These are phyloP conservation scores for Phialophora chinensis DNA, from an alignment of 2,329 filamentous ascomycete species.

Conservation along the genomic window DNA sequence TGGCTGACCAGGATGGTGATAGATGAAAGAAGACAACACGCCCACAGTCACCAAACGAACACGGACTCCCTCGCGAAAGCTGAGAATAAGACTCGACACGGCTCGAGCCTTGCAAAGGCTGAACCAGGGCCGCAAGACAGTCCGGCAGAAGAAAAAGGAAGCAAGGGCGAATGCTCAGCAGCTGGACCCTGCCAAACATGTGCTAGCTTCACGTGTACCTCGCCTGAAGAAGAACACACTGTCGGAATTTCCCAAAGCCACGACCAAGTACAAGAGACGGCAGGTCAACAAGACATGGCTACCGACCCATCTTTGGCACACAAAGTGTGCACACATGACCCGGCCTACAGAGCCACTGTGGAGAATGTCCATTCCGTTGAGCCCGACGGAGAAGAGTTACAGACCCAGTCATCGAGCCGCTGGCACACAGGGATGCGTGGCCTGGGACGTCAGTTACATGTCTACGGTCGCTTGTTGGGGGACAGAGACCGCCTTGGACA, in stretches of 20 bases:
- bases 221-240: slow-evolving; percentile 74
- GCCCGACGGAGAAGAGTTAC: slow-evolving; percentile 88
- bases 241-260: slow-evolving; percentile 66
- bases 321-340: slow-evolving; percentile 90
- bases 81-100: slow-evolving; percentile 71
- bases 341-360: slow-evolving; percentile 78
- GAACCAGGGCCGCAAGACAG: slow-evolving; percentile 54
- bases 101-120: slow-evolving; percentile 73
- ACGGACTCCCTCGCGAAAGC: slow-evolving; percentile 52
- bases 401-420: slow-evolving; percentile 82
- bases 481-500: slow-evolving; percentile 65
- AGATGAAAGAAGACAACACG: slow-evolving; percentile 91
- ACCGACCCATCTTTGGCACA: slow-evolving; percentile 91
- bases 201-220: slow-evolving; percentile 50
- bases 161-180: slow-evolving; percentile 43
- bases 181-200: slow-evolving; percentile 36
- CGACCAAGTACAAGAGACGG: slow-evolving; percentile 78
- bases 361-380: slow-evolving; percentile 85
- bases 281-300: slow-evolving; percentile 91
- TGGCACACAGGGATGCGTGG: slow-evolving; percentile 75
- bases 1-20: slow-evolving; percentile 37
- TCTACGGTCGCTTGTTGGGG: slow-evolving; percentile 83
- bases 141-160: slow-evolving; percentile 52
- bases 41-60: slow-evolving; percentile 71
- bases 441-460: slow-evolving; percentile 95